Evolutionary conservation across 768 basidiomycete species (phyloP).

Genomic region (Asterophora lycoperdoides): DNA sequence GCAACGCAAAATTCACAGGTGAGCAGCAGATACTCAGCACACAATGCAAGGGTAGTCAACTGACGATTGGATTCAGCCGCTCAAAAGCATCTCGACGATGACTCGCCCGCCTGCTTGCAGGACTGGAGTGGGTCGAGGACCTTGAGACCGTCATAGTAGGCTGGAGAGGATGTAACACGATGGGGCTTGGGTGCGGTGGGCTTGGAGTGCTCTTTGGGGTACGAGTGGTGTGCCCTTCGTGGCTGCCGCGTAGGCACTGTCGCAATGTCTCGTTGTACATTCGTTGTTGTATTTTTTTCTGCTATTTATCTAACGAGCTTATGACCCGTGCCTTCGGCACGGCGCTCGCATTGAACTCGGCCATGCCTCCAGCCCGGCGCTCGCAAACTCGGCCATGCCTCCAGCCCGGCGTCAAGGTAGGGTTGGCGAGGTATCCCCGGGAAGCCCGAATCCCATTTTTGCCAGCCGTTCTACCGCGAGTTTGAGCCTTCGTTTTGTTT

Average conservation of each 20-base stretch:
- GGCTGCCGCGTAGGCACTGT: slow-evolving; percentile 60
- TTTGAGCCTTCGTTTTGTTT: too few species aligned
- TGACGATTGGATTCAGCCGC: slow-evolving; percentile 41
- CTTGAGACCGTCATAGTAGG: slow-evolving; percentile 79
- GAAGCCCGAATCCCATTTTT: too few species aligned
- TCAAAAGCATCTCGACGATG: slow-evolving; percentile 91
- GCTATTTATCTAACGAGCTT: not conserved
- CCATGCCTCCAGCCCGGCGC: too few species aligned
- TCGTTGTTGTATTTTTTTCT: not conserved
- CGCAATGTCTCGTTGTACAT: slow-evolving; percentile 94
- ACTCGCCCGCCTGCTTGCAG: slow-evolving; percentile 57
- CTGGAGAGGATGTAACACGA: slow-evolving; percentile 66
- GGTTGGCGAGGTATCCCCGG: too few species aligned
- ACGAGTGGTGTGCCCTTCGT: slow-evolving; percentile 53
- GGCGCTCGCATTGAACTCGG: too few species aligned
- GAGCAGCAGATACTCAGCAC: slow-evolving; percentile 21
- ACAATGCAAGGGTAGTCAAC: not conserved
- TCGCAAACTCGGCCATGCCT: too few species aligned
- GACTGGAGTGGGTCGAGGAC: slow-evolving; percentile 80
- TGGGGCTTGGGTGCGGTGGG: slow-evolving; percentile 86
- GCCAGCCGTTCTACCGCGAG: too few species aligned
- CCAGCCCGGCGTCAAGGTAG: too few species aligned
- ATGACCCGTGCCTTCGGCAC: too few species aligned
- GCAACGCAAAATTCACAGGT: slow-evolving; percentile 68
- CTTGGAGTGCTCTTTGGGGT: slow-evolving; percentile 16